phyloP scores from a whole-genome alignment of 2,329 filamentous ascomycete species.

The Colletotrichum agaves region DNA sequence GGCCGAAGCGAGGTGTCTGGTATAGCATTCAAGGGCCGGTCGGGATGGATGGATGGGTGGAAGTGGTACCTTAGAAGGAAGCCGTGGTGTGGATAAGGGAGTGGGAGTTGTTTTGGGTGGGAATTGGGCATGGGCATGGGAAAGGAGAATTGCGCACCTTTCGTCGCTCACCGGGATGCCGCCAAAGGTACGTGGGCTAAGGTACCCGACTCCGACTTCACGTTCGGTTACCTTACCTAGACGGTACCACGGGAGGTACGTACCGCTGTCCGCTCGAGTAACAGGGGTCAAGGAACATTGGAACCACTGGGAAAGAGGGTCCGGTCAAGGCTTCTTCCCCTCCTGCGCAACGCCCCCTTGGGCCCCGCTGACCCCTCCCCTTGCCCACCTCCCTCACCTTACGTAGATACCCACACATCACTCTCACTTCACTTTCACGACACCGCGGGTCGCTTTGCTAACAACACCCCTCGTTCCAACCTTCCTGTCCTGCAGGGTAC shows the following conservation, averaged over 20 bases:
- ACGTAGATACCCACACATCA: constrained; percentile 7
- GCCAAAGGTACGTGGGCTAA: constrained; percentile 32
- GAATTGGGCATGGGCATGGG: constrained; percentile 36
- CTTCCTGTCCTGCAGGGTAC: constrained; percentile 12
- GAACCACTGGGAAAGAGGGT: constrained; percentile 22
- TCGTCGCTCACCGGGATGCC: constrained; percentile 27
- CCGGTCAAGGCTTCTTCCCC: constrained; percentile 21
- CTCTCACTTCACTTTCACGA: constrained; percentile 17
- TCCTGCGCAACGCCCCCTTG: constrained; percentile 6
- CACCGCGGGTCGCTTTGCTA: constrained; percentile 11
- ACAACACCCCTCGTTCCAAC: constrained; percentile 24
- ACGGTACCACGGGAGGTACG: neutral
- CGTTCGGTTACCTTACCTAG: constrained; percentile 1
- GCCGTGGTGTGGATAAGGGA: constrained; percentile 21
- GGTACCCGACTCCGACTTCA: constrained; percentile 14
- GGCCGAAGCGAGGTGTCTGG: constrained; percentile 30
- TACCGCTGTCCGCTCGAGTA: neutral
- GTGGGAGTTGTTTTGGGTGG: constrained; percentile 27
- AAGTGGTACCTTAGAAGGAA: neutral
- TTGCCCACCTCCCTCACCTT: neutral
- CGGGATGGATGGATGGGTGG: constrained; percentile 11
- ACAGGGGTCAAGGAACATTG: constrained; percentile 23
- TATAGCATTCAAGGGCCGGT: constrained; percentile 7
- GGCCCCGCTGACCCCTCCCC: constrained; percentile 11
- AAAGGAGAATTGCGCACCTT: constrained; percentile 38